Conservation (phyloP, 2,329 filamentous ascomycete genomes). For the Paracorniculantispora psalliotae region DNA sequence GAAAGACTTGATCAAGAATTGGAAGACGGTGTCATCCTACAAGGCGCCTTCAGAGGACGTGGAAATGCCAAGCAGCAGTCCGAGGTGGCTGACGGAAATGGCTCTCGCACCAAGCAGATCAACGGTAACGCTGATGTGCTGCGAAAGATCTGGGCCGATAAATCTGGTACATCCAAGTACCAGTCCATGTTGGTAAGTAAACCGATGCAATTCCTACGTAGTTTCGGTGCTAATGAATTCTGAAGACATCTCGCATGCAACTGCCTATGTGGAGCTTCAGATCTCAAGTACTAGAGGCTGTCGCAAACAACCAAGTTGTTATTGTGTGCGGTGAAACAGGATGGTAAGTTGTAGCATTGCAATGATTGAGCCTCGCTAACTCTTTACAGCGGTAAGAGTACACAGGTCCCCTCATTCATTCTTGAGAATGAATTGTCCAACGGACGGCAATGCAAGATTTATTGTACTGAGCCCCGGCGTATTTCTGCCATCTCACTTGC, state of each 20-base stretch:
- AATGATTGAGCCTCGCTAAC: slow-evolving; percentile 19
- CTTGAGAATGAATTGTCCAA: slow-evolving; percentile 81
- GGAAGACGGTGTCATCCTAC: slow-evolving; percentile 70
- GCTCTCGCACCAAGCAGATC: slow-evolving; percentile 33
- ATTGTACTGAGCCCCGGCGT: slow-evolving; percentile 89
- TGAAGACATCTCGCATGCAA: slow-evolving; percentile 60
- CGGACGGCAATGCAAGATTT: slow-evolving; percentile 82
- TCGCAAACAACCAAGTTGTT: slow-evolving; percentile 76
- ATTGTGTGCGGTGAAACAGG: slow-evolving; percentile 97
- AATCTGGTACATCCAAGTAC: slow-evolving; percentile 56
- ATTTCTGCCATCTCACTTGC: slow-evolving; percentile 96
- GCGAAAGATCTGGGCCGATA: slow-evolving; percentile 56
- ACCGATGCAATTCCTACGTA: not conserved
- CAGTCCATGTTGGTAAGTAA: slow-evolving; percentile 67
- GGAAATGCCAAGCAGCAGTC: slow-evolving; percentile 40
- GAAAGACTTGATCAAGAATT: slow-evolving; percentile 63
- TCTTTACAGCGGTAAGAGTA: slow-evolving; percentile 73
- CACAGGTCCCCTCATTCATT: slow-evolving; percentile 91
- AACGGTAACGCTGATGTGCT: slow-evolving; percentile 43
- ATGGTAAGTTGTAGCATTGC: slow-evolving; percentile 44
- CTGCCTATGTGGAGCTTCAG: slow-evolving; percentile 88
- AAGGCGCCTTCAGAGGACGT: slow-evolving; percentile 67
- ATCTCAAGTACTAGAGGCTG: slow-evolving; percentile 68
- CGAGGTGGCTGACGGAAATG: slow-evolving; percentile 45
- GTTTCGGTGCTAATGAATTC: slow-evolving; percentile 9